A percentile compares a stretch with the other conserved stretches of the same genome.
Evolutionary conservation across 2,329 filamentous ascomycete genomes (phyloP).

Genomic region (Sclerotinia borealis): DNA sequence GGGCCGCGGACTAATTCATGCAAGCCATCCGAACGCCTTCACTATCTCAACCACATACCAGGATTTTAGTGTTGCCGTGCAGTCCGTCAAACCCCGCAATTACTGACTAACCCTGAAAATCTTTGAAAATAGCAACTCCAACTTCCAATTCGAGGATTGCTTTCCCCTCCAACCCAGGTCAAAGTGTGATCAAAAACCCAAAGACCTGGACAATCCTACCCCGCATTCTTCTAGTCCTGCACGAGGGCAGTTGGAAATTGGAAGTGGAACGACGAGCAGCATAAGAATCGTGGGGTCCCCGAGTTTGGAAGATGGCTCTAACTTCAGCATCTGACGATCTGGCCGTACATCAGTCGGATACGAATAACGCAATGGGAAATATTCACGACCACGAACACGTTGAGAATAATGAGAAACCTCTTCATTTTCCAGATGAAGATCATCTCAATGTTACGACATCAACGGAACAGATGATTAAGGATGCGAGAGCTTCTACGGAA

Average conservation of each 20-base stretch:
- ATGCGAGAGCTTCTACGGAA: slow-evolving; percentile 9
- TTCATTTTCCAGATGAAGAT: slow-evolving; percentile 4
- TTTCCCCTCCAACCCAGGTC: slow-evolving; percentile 6
- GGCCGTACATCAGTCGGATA: background rate
- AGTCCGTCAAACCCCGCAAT: slow-evolving; percentile 9
- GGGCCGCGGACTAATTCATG: background rate
- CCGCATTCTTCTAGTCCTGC: slow-evolving; percentile 9
- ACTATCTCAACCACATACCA: background rate
- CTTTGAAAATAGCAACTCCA: slow-evolving; percentile 4
- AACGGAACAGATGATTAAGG: slow-evolving; percentile 11
- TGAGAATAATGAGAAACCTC: slow-evolving; percentile 4
- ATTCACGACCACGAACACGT: background rate
- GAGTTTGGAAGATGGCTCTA: slow-evolving; percentile 7
- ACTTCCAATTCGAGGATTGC: slow-evolving; percentile 12
- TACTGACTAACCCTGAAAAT: slow-evolving; percentile 12
- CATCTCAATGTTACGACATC: slow-evolving; percentile 5
- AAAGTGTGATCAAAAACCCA: slow-evolving; percentile 11
- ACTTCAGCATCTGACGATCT: slow-evolving; percentile 3
- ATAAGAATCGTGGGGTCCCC: slow-evolving; percentile 12
- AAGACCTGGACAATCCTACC: slow-evolving; percentile 8
- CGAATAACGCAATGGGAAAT: slow-evolving; percentile 2
- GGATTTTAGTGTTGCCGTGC: slow-evolving; percentile 4
- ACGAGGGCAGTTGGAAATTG: background rate
- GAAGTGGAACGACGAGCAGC: slow-evolving; percentile 2
- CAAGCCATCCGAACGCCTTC: background rate